Percentiles rank a stretch among this genome's conserved stretches.
These are phyloP conservation scores for Mortierella sp. DNA, from an alignment of 371 early-diverging fungal genomes.

Conservation along the genomic window DNA sequence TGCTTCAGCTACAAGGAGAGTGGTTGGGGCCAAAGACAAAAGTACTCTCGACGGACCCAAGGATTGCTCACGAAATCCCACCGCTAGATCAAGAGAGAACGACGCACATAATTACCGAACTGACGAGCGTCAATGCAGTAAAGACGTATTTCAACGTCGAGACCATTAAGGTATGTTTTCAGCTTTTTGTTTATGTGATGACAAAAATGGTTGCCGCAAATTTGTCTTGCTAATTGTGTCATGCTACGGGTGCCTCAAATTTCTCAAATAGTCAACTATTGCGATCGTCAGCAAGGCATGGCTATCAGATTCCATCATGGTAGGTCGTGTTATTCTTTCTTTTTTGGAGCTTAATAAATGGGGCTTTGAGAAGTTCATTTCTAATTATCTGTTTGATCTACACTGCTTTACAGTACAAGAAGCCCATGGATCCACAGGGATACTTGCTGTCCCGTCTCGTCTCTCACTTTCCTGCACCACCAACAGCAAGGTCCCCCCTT, in stretches of 20 bases:
- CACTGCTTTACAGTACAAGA: conserved; percentile 22
- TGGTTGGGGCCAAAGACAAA: conserved; percentile 43
- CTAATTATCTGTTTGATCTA: background rate
- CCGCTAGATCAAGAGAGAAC: conserved; percentile 25
- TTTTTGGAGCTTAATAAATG: background rate
- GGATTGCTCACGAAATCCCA: conserved; percentile 7
- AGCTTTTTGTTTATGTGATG: background rate
- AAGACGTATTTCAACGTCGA: conserved; percentile 16
- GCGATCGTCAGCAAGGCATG: background rate
- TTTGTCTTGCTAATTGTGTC: background rate
- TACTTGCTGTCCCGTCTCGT: conserved; percentile 4
- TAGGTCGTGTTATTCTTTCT: background rate
- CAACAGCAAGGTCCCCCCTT: background rate
- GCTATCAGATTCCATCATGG: background rate
- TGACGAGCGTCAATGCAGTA: conserved; percentile 23
- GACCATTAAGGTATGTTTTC: conserved; percentile 19
- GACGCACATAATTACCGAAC: conserved; percentile 39
- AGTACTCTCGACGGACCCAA: conserved; percentile 18
- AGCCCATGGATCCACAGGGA: conserved; percentile 23
- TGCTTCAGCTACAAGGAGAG: conserved; percentile 14
- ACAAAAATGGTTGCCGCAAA: no score
- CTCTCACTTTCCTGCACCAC: background rate
- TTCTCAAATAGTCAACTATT: background rate
- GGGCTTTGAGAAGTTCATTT: background rate
- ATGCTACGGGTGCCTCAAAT: no score